Conservation (phyloP, 106 monocot genomes). For the Dendrobium catenatum region DNA sequence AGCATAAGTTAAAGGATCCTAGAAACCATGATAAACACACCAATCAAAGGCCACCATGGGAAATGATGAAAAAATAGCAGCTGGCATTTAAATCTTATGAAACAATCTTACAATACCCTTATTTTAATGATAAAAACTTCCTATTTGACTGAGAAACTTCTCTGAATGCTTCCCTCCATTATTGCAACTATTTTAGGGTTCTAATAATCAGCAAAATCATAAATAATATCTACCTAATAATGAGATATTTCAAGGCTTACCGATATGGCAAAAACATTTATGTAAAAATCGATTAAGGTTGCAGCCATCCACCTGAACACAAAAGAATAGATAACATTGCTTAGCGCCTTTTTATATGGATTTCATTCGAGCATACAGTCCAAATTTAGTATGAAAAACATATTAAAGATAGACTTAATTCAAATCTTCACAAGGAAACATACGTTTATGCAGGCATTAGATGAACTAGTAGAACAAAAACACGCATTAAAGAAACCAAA, state of each 20-base stretch:
- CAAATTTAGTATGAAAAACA: background rate
- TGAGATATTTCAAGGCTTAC: slow-evolving; percentile 24
- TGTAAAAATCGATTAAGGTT: slow-evolving; percentile 69
- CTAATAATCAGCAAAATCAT: background rate
- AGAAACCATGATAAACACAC: too few relatives aligned
- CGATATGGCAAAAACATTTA: slow-evolving; percentile 65
- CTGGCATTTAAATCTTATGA: background rate
- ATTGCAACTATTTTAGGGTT: background rate
- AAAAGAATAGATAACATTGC: background rate
- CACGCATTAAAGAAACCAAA: background rate
- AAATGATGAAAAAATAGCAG: background rate
- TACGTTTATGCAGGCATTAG: background rate
- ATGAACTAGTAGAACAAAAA: background rate
- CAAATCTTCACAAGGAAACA: background rate
- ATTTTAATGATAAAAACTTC: background rate
- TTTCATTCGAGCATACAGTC: background rate
- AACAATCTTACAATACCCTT: background rate
- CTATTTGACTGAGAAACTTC: background rate
- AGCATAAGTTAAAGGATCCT: too few relatives aligned
- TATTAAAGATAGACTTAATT: background rate
- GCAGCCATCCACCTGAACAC: slow-evolving; percentile 69
- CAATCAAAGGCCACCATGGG: too few relatives aligned
- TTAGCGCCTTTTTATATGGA: background rate
- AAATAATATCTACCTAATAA: background rate
- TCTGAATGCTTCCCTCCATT: background rate